Conservation (phyloP, 768 basidiomycete genomes). For the Tricholoma matsutake region DNA sequence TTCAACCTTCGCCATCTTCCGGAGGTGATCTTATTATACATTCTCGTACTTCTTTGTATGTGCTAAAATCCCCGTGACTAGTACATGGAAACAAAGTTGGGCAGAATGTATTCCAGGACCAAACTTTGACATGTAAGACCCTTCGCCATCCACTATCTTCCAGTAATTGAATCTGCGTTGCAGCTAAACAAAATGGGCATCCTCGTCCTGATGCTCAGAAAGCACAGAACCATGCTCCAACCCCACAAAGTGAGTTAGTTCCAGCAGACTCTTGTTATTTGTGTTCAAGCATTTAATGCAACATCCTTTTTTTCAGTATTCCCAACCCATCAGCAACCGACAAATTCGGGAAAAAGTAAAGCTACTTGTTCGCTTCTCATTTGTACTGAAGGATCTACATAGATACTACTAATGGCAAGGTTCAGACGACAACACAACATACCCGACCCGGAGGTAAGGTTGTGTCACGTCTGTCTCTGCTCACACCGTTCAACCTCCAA, state of each 20-base stretch:
- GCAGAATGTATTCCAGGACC: neutral
- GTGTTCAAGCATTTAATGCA: neutral
- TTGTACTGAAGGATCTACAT: neutral
- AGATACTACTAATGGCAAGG: too few relatives aligned
- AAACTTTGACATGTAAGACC: neutral
- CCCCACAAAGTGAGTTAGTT: neutral
- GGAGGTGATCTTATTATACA: too few relatives aligned
- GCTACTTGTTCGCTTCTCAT: neutral
- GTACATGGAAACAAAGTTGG: neutral
- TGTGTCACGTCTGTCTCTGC: neutral
- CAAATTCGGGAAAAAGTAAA: neutral
- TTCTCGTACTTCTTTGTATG: too few relatives aligned
- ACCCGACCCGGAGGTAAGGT: neutral
- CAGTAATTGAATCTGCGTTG: neutral
- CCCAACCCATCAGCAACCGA: neutral
- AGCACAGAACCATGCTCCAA: neutral
- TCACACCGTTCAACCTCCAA: neutral
- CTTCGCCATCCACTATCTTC: neutral
- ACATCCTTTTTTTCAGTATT: neutral
- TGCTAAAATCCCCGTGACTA: neutral
- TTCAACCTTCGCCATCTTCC: too few relatives aligned
- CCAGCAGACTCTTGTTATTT: neutral
- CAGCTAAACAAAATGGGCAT: neutral
- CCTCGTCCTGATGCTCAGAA: neutral
- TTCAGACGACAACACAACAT: too few relatives aligned